Evolutionary conservation across 495 filamentous ascomycete genomes (phyloP).

Genomic region (Aspergillus homomorphus): DNA sequence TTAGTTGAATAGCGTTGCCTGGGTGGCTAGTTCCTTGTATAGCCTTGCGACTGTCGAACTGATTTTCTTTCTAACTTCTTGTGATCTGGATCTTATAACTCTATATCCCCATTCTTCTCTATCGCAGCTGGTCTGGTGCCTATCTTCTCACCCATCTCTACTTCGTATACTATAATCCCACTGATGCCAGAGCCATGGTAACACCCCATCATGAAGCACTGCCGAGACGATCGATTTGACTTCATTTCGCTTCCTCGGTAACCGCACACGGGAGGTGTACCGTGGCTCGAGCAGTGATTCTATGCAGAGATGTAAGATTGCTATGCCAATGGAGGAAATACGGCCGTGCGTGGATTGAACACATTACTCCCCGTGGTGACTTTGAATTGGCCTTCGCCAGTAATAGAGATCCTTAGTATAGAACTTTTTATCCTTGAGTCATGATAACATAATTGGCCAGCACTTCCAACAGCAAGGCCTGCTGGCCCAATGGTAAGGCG

Average conservation of each 20-base stretch:
- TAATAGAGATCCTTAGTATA: too few relatives aligned
- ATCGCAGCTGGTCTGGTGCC: conserved; percentile 5
- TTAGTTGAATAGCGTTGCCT: neutral
- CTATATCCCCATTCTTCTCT: neutral
- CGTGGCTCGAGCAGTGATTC: neutral
- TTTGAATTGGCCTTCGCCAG: too few relatives aligned
- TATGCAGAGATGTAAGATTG: too few relatives aligned
- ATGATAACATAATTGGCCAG: neutral
- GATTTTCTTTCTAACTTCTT: neutral
- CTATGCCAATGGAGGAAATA: too few relatives aligned
- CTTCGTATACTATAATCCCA: conserved; percentile 4
- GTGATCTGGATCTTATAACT: too few relatives aligned
- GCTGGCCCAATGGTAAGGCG: conserved; percentile 69
- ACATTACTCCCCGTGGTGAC: too few relatives aligned
- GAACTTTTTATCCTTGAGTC: neutral
- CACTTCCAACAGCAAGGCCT: conserved; percentile 25
- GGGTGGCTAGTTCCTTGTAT: conserved; percentile 5
- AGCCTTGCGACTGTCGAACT: conserved; percentile 13
- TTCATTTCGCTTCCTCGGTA: neutral
- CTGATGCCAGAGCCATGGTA: conserved; percentile 7
- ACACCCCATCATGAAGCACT: neutral
- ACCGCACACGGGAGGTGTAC: neutral
- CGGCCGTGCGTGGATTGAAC: too few relatives aligned
- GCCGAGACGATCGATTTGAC: conserved; percentile 2
- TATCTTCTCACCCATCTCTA: neutral